Conservation (phyloP, 2,329 filamentous ascomycete genomes). For the Leptographium radiaticola region DNA sequence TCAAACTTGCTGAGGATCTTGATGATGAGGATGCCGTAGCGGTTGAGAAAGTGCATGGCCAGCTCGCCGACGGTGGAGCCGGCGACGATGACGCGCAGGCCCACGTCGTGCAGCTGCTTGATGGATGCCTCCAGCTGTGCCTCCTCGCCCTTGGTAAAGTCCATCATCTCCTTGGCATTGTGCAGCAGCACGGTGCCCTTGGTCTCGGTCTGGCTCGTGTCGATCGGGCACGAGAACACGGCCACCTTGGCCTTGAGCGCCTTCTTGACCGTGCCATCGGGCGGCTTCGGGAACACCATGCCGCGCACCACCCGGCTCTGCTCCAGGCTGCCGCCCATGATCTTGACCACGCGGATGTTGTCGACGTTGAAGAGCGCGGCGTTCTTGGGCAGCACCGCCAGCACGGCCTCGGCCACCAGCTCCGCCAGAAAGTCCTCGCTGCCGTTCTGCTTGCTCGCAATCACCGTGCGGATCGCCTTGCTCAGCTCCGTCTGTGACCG, state of each 20-base stretch:
- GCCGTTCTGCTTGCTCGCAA: slow-evolving; percentile 93
- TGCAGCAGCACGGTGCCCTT: slow-evolving; percentile 96
- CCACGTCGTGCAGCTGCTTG: slow-evolving; percentile 93
- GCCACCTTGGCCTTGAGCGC: slow-evolving; percentile 87
- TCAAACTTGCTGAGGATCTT: slow-evolving; percentile 98
- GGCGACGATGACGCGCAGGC: slow-evolving; percentile 80
- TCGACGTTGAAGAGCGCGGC: slow-evolving; percentile 95
- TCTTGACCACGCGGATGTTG: slow-evolving; percentile 98
- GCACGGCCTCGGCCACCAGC: slow-evolving; percentile 72
- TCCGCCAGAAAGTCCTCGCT: slow-evolving; percentile 78
- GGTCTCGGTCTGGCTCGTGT: slow-evolving; percentile 92
- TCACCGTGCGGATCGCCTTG: slow-evolving; percentile 91
- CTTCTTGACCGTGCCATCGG: slow-evolving; percentile 87
- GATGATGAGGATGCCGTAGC: slow-evolving; percentile 89
- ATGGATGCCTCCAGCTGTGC: slow-evolving; percentile 76
- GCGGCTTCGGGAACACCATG: slow-evolving; percentile 96
- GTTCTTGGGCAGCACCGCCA: slow-evolving; percentile 91
- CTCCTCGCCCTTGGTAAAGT: slow-evolving; percentile 97
- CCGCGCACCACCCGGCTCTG: slow-evolving; percentile 92
- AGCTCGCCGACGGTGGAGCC: slow-evolving; percentile 92
- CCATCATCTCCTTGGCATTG: slow-evolving; percentile 96
- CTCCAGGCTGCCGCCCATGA: slow-evolving; percentile 92
- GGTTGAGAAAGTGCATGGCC: slow-evolving; percentile 94
- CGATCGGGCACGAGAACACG: slow-evolving; percentile 92
- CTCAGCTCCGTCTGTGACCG: slow-evolving; percentile 69